A percentile compares a stretch with the other conserved stretches of the same genome.
Conservation (phyloP, 805 yeast species). For the Nakazawaea wickerhamii region DNA sequence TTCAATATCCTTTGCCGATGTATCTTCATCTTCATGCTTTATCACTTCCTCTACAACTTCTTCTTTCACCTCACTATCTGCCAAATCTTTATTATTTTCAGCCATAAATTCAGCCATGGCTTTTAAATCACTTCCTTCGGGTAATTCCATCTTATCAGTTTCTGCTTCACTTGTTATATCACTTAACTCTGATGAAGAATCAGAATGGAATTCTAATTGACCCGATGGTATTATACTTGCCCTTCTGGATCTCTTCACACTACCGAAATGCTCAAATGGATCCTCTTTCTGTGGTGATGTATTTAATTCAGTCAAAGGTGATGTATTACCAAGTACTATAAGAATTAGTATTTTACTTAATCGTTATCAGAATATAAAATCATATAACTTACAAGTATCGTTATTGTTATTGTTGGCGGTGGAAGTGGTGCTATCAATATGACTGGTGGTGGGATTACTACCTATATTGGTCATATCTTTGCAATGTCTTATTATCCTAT, state of each 20-base stretch:
- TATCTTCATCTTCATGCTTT: neutral
- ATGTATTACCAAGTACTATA: slow-evolving; percentile 13
- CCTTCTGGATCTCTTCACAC: neutral
- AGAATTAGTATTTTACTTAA: neutral
- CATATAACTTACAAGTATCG: neutral
- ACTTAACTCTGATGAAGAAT: slow-evolving; percentile 40
- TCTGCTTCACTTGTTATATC: slow-evolving; percentile 77
- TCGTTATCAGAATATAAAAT: neutral
- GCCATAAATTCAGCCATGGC: slow-evolving; percentile 32
- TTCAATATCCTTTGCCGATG: slow-evolving; percentile 9
- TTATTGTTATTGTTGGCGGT: neutral
- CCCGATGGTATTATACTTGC: neutral
- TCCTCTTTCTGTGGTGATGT: slow-evolving; percentile 31
- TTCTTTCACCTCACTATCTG: slow-evolving; percentile 4
- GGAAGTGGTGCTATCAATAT: neutral
- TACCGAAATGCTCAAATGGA: slow-evolving; percentile 2
- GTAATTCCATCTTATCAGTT: slow-evolving; percentile 78
- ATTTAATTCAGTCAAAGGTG: slow-evolving; percentile 36
- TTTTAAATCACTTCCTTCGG: slow-evolving; percentile 47
- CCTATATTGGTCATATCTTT: slow-evolving; percentile 10
- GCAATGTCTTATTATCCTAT: no score
- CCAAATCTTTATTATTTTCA: slow-evolving; percentile 30
- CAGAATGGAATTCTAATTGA: slow-evolving; percentile 20
- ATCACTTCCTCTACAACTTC: slow-evolving; percentile 4
- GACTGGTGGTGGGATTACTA: slow-evolving; percentile 3